Percentiles rank a stretch among this genome's conserved stretches.
phyloP scores from a whole-genome alignment of 352 stramenopile species.

The Phytophthora sp. region DNA sequence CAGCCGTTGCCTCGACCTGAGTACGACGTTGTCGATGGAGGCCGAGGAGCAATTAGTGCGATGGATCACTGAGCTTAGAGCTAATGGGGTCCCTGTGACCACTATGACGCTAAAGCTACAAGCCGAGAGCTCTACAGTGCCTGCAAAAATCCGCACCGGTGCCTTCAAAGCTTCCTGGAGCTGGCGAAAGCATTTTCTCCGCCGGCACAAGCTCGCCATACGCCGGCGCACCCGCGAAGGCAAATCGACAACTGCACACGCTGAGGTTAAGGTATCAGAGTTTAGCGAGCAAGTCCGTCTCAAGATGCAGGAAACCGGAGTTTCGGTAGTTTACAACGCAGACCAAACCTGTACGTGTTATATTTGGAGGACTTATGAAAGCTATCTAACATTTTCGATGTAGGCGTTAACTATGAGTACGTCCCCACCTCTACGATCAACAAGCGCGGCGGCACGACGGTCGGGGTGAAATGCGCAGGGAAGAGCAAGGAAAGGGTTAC shows the following conservation, averaged over 20 bases:
- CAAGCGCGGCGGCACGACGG: not conserved
- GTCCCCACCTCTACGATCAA: not conserved
- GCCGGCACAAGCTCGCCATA: slow-evolving; percentile 13
- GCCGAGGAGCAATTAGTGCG: slow-evolving; percentile 13
- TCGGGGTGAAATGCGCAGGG: no score
- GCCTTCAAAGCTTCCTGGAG: slow-evolving; percentile 12
- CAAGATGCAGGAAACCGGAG: slow-evolving; percentile 10
- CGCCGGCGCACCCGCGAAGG: slow-evolving; percentile 10
- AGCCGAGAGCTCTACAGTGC: slow-evolving; percentile 11
- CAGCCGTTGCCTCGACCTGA: not conserved
- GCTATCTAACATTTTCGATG: not conserved
- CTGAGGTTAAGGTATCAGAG: not conserved
- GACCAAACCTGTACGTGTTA: not conserved
- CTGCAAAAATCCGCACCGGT: not conserved
- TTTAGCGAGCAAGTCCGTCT: not conserved
- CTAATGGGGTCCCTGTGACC: slow-evolving; percentile 5
- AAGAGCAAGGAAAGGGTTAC: not conserved
- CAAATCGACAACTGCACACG: not conserved
- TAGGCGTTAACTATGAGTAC: not conserved
- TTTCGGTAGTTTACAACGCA: not conserved
- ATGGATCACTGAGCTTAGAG: slow-evolving; percentile 5
- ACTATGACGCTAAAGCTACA: slow-evolving; percentile 15
- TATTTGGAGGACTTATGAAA: not conserved
- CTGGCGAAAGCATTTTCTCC: slow-evolving; percentile 20
- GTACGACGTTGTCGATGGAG: not conserved